Base-by-base conservation (phyloP, 257 asterid species). In the Fraxinus americana region DNA sequence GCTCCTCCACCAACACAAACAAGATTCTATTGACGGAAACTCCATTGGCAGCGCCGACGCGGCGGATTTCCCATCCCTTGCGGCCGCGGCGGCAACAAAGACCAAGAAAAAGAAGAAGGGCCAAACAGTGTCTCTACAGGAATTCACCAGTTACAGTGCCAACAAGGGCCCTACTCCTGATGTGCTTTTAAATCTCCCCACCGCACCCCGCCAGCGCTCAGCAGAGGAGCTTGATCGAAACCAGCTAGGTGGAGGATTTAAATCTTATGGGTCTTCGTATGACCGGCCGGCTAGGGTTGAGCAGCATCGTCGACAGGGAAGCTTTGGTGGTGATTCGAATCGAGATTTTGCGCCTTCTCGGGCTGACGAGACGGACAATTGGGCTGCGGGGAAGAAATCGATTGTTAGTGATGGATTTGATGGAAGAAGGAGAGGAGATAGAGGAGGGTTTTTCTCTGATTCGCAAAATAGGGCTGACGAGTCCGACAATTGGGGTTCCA, bases 311-410 rank as follows among this genome's bases (percentile, higher is more conserved):
- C 78, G 89, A 43, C 86, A 57, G 71, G 78, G 78, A 57, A 57
- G 85, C 10, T 77, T 81, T 36, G 36, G 74, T 59, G 59, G 86
- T 66, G 89, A 87, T 7, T 71, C 78, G 1, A 52, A 25, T 34
- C 67, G 85, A 8, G 90, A 87, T 25, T 78, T 75, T 14, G 74
- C 71, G 2, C 80, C 79, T 67, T 87, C 91, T 19, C 82, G 91
- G 30, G 91, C 91, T 14, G 91, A 87, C 25, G 89, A 85, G 78
- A 81, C 34, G 78, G 91, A 85, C 38, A 83, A 87, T 66, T 87
- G 91, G 91, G 89, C 87, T 8, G 86, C 86, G 0, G 57, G 67
- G 2, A 87, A 87, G 88, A 85, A 85, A 73, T 61, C 75, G 1
- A 34, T 72, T 1, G 65, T 30, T 35, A 76, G 83, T 5, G 80